A percentile compares a stretch with the other conserved stretches of the same genome.
Conservation (phyloP, 306 rosid genomes). For the Arachis stenosperma region DNA sequence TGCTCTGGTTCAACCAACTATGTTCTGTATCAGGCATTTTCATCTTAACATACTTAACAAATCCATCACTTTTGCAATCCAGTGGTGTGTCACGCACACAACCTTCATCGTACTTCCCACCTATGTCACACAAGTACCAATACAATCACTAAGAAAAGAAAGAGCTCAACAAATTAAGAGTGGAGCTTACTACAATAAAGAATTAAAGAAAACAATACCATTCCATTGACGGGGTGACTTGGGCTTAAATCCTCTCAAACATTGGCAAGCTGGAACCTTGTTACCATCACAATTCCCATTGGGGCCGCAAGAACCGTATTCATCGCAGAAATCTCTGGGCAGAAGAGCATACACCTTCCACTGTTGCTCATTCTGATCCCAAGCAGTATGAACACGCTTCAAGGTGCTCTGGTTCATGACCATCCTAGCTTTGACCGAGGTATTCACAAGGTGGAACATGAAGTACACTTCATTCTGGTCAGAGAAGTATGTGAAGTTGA, state of each 20-base stretch:
- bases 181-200: too few species aligned
- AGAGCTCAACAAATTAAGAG: too few species aligned
- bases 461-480: constrained; percentile 15
- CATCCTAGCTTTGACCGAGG: not conserved
- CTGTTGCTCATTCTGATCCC: not conserved
- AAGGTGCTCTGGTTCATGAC: constrained; percentile 13
- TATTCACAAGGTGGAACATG: not conserved
- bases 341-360: constrained; percentile 36
- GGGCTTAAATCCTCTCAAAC: constrained; percentile 43
- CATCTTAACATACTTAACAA: not conserved
- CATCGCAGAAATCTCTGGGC: constrained; percentile 45
- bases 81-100: constrained; percentile 32
- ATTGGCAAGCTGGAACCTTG: constrained; percentile 25
- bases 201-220: too few species aligned
- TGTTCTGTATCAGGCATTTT: constrained; percentile 10
- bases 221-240: constrained; percentile 21
- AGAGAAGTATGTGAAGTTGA: not conserved
- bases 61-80: constrained; percentile 40
- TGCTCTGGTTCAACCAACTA: constrained; percentile 22
- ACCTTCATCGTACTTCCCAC: constrained; percentile 27
- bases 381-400: not conserved
- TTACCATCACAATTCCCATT: constrained; percentile 36
- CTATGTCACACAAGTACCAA: too few species aligned
- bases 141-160: too few species aligned
- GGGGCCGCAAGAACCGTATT: constrained; percentile 43